Evolutionary conservation across 805 yeast genomes (phyloP), one percentile per base, ranked within the genome.

Genomic region (Metschnikowia anglica): DNA sequence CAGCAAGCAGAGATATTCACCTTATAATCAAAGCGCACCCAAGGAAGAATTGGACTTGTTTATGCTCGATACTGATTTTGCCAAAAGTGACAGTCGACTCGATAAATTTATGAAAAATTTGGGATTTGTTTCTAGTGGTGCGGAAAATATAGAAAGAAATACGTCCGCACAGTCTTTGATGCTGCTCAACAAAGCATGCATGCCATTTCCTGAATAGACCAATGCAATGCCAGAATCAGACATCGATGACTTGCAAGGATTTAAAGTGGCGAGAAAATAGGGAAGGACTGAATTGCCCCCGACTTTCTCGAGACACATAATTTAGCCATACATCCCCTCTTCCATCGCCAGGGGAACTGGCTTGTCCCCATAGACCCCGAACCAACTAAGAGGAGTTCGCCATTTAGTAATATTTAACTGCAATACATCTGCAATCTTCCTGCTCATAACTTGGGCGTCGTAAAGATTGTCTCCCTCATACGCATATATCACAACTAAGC

Each of bases 391-490:
- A 0, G 98, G 97, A 7, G 68, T 68, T 8, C 59, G 50, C 76
- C 81, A 77, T 5, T 47, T 25, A 8, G 34, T 27, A 2, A 44
- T 37, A n/a, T 51, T 39, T 18, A 61, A 39, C 7, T 46, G 58
- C 20, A 68, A 52, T 15, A 66, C 47, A 4, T 62, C 51, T 5
- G 59, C 50, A 2, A 72, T 59, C 24, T 62, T 60, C 10, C 49
- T 48, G 2, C 85, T 80, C 47, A 84, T 61, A 8, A 58, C 48
- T 32, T 68, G 68, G 6, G 95, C 93, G 60, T 89, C 96, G 16
- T 62, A 57, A 21, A 82, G 76, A 60, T 91, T 91, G 61, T 90
- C 97, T 25, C 98, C 97, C 60, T 90, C 97, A 61, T 87, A 88
- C 1, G 84, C 95, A 58, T 74, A 81, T 13, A 78, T 69, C 9